Conservation (phyloP, 2,329 filamentous ascomycete genomes). For the Trichoderma sp. region DNA sequence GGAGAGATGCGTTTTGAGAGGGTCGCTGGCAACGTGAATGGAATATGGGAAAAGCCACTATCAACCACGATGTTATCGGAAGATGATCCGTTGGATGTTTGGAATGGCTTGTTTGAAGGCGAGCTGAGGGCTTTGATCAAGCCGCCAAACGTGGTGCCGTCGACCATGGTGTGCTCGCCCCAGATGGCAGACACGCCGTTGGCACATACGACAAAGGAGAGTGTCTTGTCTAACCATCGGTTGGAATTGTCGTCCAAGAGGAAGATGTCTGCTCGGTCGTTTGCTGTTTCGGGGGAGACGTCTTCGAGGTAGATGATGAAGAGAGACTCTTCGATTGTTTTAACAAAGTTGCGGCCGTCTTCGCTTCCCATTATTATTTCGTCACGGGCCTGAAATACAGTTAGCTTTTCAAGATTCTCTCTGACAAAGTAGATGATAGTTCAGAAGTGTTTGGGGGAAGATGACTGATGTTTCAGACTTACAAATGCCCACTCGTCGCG, state of each 20-base stretch:
- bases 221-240: constrained; percentile 23
- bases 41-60: background rate
- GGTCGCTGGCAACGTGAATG: background rate
- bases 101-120: background rate
- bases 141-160: constrained; percentile 14
- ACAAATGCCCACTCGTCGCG: constrained; percentile 23
- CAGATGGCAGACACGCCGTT: constrained; percentile 20
- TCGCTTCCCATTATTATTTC: constrained; percentile 1
- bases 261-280: background rate
- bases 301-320: constrained; percentile 24
- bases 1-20: background rate
- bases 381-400: background rate
- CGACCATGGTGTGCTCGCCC: constrained; percentile 23
- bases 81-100: background rate
- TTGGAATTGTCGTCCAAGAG: constrained; percentile 20
- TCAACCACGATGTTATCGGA: background rate
- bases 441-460: too few relatives aligned
- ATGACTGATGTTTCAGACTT: background rate
- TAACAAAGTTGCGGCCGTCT: background rate
- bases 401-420: background rate
- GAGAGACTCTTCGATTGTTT: constrained; percentile 15
- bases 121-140: background rate
- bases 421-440: too few relatives aligned
- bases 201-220: constrained; percentile 18
- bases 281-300: background rate